phyloP scores from a whole-genome alignment of 805 yeast genomes.

The Jamesozyma gamospora region DNA sequence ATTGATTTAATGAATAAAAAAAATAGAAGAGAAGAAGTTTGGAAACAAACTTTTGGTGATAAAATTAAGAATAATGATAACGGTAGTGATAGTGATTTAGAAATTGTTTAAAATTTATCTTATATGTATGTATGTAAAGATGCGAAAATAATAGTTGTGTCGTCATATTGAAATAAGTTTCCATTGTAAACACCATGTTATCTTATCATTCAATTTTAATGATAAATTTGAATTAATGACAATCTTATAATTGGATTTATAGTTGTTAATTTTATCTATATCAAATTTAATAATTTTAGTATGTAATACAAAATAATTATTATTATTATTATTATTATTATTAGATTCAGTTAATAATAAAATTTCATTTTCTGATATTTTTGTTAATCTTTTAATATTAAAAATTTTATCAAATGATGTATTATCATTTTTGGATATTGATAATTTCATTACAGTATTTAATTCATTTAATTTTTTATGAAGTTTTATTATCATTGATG shows the following conservation, averaged over 20 bases:
- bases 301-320: neutral
- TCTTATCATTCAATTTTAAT: constrained; percentile 1
- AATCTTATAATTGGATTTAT: neutral
- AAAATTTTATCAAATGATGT: constrained; percentile 1
- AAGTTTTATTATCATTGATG: neutral
- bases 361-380: constrained; percentile 1
- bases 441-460: neutral
- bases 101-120: constrained; percentile 16
- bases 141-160: neutral
- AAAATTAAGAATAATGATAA: constrained; percentile 5
- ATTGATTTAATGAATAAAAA: constrained; percentile 23
- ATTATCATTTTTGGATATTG: neutral
- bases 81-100: constrained; percentile 26
- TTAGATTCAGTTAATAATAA: neutral
- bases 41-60: constrained; percentile 22
- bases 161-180: constrained; percentile 2
- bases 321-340: neutral
- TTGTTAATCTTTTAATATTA: neutral
- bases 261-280: neutral
- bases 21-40: constrained; percentile 22
- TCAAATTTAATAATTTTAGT: no score
- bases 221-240: constrained; percentile 6
- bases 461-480: neutral
- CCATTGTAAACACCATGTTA: constrained; percentile 10
- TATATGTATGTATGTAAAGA: neutral